Conservation (phyloP, 495 filamentous ascomycete genomes). For the Podospora fimiseda region DNA sequence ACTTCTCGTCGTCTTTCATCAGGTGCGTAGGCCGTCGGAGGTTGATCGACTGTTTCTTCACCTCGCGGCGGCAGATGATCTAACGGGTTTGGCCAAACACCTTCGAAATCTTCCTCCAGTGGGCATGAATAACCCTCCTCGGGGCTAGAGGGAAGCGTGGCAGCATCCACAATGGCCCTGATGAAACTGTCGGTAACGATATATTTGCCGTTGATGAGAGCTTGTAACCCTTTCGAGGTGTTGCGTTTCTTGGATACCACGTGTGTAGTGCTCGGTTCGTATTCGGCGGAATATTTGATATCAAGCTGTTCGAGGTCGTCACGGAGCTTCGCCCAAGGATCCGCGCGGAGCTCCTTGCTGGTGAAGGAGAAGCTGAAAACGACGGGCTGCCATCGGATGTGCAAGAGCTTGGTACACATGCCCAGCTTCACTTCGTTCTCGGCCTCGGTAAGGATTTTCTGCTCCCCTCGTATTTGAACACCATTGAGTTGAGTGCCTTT, state of each 20-base stretch:
- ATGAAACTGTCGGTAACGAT: constrained; percentile 75
- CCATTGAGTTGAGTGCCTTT: constrained; percentile 75
- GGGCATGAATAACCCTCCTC: constrained; percentile 53
- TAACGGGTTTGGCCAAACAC: constrained; percentile 68
- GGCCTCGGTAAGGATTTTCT: constrained; percentile 43
- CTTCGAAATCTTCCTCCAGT: constrained; percentile 79
- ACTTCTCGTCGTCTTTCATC: constrained; percentile 58
- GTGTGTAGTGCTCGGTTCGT: constrained; percentile 71
- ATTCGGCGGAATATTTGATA: constrained; percentile 74
- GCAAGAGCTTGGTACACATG: constrained; percentile 50
- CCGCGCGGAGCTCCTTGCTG: constrained; percentile 63
- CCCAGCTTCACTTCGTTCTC: constrained; percentile 64
- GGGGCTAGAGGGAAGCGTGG: constrained; percentile 46
- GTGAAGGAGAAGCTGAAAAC: constrained; percentile 77
- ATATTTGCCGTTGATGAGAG: constrained; percentile 74
- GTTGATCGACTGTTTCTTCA: constrained; percentile 62
- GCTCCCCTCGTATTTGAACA: constrained; percentile 53
- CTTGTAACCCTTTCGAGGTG: constrained; percentile 76
- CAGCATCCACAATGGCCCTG: constrained; percentile 60
- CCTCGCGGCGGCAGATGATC: constrained; percentile 67
- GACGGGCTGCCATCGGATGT: constrained; percentile 71
- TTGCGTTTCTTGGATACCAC: constrained; percentile 87
- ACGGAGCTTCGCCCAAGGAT: constrained; percentile 59
- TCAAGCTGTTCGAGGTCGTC: constrained; percentile 70
- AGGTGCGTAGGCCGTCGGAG: constrained; percentile 60